Conservation (phyloP, 2,329 filamentous ascomycete genomes). For the Corinectria fuckeliana region DNA sequence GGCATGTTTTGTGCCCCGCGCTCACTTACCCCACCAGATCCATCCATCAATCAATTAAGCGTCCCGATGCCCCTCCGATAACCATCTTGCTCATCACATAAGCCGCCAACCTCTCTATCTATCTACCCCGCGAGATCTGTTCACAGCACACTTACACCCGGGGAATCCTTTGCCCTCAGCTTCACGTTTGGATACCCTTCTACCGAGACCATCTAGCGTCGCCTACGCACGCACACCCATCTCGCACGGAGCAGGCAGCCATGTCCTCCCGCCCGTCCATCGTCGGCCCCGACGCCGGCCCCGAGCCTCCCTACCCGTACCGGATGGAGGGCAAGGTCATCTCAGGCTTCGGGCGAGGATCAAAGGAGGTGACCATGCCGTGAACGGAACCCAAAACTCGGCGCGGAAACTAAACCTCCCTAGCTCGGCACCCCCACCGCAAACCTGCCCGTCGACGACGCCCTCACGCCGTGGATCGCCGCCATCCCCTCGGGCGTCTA, state of each 20-base stretch:
- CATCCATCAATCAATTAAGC: neutral
- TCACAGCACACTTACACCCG: neutral
- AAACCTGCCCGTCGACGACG: conserved; percentile 79
- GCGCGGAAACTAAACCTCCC: too few relatives aligned
- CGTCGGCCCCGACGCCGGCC: conserved; percentile 76
- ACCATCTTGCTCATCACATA: neutral
- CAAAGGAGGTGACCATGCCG: conserved; percentile 91
- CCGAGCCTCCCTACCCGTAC: conserved; percentile 80
- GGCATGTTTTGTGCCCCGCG: conserved; percentile 14
- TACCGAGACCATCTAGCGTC: neutral
- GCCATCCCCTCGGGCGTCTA: conserved; percentile 82
- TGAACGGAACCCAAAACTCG: too few relatives aligned
- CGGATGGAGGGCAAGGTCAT: conserved; percentile 86
- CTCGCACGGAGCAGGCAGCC: neutral
- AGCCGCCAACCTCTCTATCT: neutral
- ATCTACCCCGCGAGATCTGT: neutral
- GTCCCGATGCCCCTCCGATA: conserved; percentile 16
- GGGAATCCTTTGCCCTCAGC: neutral
- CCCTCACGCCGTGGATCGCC: conserved; percentile 65
- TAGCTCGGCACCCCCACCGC: conserved; percentile 96
- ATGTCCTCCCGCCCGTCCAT: conserved; percentile 66
- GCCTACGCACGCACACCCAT: neutral
- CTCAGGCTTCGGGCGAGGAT: conserved; percentile 91
- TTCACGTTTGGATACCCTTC: neutral
- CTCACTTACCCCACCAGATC: conserved; percentile 12